These are phyloP conservation scores for Tubosaeta brunneosetosa DNA, from an alignment of 768 basidiomycete species.

Conservation along the genomic window DNA sequence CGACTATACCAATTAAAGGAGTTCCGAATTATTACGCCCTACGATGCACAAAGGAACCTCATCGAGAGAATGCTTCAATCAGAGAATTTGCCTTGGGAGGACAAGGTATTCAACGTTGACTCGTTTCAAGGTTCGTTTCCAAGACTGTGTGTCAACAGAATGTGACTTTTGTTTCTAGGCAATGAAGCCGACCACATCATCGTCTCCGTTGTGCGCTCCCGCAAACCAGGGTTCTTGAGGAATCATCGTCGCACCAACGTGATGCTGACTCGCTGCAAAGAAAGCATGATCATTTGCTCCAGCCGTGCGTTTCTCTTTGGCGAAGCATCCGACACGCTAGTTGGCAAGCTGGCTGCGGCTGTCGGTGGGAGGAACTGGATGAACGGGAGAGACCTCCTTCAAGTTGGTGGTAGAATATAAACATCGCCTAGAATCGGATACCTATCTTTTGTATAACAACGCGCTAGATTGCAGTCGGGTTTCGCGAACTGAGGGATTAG, in stretches of 20 bases:
- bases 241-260: conserved; percentile 72
- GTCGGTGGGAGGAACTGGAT: conserved; percentile 15
- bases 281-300: conserved; percentile 68
- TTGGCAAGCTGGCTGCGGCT: conserved; percentile 21
- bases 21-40: conserved; percentile 74
- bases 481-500: not conserved
- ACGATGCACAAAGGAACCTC: conserved; percentile 60
- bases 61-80: conserved; percentile 54
- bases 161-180: conserved; percentile 39
- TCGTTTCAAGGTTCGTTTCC: conserved; percentile 66
- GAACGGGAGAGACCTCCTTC: conserved; percentile 7
- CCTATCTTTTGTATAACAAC: not conserved
- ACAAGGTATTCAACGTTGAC: conserved; percentile 74
- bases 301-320: conserved; percentile 32
- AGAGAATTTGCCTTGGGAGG: conserved; percentile 46
- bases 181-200: conserved; percentile 78
- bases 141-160: conserved; percentile 1
- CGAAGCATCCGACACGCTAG: conserved; percentile 16
- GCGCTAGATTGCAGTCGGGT: not conserved
- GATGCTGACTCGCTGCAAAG: conserved; percentile 75
- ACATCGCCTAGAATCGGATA: not conserved
- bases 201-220: conserved; percentile 61
- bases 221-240: conserved; percentile 57
- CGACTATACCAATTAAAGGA: conserved; percentile 41
- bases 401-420: not conserved